Conservation (phyloP, 2,329 filamentous ascomycete species). For the Botrytis cinerea region DNA sequence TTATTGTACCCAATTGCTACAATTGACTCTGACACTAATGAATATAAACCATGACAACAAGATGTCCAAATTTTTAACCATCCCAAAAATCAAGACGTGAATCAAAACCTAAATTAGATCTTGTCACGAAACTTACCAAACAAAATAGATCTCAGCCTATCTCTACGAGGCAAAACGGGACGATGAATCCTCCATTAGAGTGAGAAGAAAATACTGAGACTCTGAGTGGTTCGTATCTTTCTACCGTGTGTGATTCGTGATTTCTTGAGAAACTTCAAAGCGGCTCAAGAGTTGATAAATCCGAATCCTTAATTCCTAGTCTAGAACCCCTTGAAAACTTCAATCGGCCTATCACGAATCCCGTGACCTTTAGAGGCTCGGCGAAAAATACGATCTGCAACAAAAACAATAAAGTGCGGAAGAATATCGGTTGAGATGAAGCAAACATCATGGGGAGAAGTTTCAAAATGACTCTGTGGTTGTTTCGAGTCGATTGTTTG, state of each 20-base stretch:
- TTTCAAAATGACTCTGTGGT: neutral
- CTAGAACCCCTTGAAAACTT: neutral
- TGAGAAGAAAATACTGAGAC: neutral
- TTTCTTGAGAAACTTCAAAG: neutral
- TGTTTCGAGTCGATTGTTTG: constrained; percentile 1
- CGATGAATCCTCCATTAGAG: neutral
- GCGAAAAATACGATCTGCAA: constrained; percentile 21
- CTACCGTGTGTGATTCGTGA: neutral
- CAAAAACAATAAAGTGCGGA: neutral
- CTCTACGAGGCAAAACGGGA: neutral
- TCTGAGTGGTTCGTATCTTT: neutral
- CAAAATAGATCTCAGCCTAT: neutral
- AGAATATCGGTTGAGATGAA: constrained; percentile 15
- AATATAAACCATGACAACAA: neutral
- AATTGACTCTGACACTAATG: neutral
- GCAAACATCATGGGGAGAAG: neutral
- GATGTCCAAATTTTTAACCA: neutral
- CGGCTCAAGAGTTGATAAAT: neutral
- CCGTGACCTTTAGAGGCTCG: constrained; percentile 1
- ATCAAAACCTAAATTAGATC: neutral
- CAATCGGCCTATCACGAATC: neutral
- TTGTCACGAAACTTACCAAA: neutral
- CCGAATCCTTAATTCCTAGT: neutral
- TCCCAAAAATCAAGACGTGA: neutral
- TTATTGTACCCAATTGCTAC: neutral